These are phyloP conservation scores for Ormosia emarginata DNA, from an alignment of 306 rosid species.

Conservation along the genomic window DNA sequence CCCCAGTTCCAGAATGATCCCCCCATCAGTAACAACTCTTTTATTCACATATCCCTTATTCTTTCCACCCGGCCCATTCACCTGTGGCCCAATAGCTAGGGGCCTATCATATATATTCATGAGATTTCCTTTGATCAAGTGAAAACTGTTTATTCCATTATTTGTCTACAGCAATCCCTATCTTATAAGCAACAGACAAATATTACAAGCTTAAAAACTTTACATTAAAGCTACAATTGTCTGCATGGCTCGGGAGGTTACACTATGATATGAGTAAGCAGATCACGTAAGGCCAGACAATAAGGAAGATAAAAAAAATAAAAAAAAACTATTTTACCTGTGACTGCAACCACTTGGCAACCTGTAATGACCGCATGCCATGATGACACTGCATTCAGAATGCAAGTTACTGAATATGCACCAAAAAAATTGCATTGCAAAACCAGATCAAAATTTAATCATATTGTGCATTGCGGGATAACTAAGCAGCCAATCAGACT, in stretches of 20 bases:
- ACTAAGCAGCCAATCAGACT: background rate
- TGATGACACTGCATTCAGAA: constrained; percentile 87
- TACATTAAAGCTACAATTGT: background rate
- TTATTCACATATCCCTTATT: too few relatives aligned
- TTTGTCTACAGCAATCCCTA: background rate
- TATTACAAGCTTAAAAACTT: background rate
- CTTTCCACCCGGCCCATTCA: too few relatives aligned
- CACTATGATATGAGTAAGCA: background rate
- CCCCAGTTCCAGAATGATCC: too few relatives aligned
- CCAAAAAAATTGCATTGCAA: background rate
- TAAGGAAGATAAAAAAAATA: too few relatives aligned
- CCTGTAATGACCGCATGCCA: constrained; percentile 82
- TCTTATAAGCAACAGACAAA: background rate
- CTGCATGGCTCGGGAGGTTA: background rate
- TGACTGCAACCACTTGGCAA: constrained; percentile 80
- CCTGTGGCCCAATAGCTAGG: too few relatives aligned
- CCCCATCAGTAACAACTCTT: too few relatives aligned
- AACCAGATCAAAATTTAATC: background rate
- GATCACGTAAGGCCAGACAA: background rate
- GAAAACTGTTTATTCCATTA: background rate
- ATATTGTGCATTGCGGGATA: background rate
- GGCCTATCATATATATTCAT: too few relatives aligned
- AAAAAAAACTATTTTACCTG: constrained; percentile 50
- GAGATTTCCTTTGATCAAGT: background rate
- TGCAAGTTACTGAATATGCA: constrained; percentile 9